Base-by-base conservation (phyloP, 495 filamentous ascomycete species). In the Aspergillus sclerotiicarbonarius region DNA sequence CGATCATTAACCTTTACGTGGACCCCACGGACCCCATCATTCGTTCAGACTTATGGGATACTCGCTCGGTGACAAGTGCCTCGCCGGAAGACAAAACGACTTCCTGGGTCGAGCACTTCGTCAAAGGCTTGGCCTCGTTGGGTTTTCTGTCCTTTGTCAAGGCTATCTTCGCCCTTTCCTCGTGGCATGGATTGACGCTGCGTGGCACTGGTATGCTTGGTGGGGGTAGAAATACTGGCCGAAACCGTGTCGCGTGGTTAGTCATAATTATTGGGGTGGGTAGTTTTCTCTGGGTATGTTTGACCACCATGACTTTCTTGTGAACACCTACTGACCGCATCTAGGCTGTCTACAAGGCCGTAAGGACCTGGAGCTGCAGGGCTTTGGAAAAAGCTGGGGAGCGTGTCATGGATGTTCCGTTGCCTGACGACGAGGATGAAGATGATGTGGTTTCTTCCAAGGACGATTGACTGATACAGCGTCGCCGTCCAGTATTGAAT, bases 111-210 rank as follows among this genome's bases (percentile, higher is more conserved):
- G 84, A 87, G 54, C 94, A 98, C 66, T 92, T 97, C 63, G 10
- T 92, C 39, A 96, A 96, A 68, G 94, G 94, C 0, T 71, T 97
- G 31, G 84, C 91, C 4, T 88, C 88, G 1, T 77, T 98, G 51
- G 94, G 94, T 6, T 66, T 98, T 6, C 70, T 96, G 43, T 91
- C 94, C 0, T 90, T 96, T 56, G 68, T 91, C 41, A 96, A 96
- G 72, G 85, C 88, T 31, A 73, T 96, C 19, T 80, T 92, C 51
- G 82, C 84, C 18, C 72, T 90, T 56, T 87, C 84, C 8, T 90
- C 92, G 0, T 91, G 84, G 76, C 80, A 87, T 45, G 91, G 86
- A 85, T 87, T 81, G 78, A 88, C 88, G 71, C 44, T 93, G 12
- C 82, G 91, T 4, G 76, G 66, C 16, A 75, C 76, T 19, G 74